These are phyloP conservation scores for Chlorella ohadii DNA, from an alignment of 139 green algal species.

Conservation along the genomic window DNA sequence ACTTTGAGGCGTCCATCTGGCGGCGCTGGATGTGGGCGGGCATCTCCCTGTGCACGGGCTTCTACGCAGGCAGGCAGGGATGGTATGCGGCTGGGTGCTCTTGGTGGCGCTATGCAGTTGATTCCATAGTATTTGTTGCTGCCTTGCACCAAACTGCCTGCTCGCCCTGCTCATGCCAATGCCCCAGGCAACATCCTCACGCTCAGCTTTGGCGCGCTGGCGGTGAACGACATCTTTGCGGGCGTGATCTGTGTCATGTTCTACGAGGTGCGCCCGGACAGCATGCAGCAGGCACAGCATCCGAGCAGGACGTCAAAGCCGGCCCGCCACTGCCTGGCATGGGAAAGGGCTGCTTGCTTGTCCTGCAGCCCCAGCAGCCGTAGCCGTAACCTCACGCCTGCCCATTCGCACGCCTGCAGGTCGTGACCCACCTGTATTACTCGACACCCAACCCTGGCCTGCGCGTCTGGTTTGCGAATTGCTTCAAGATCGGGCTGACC, in stretches of 20 bases:
- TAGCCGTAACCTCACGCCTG: no score
- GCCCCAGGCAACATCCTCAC: constrained; percentile 64
- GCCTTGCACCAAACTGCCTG: neutral
- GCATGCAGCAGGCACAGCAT: neutral
- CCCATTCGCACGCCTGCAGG: neutral
- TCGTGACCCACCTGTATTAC: no score
- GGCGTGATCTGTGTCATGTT: constrained; percentile 66
- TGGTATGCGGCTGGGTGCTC: no score
- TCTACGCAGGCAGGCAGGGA: neutral
- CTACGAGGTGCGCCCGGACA: constrained; percentile 52
- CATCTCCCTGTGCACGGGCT: constrained; percentile 15
- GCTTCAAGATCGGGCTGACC: constrained; percentile 71
- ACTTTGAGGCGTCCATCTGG: neutral
- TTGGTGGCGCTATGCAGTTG: no score
- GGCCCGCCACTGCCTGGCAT: no score
- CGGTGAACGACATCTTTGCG: constrained; percentile 78
- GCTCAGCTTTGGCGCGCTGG: constrained; percentile 72
- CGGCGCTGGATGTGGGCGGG: constrained; percentile 18
- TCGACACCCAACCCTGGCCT: no score
- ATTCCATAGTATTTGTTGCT: no score
- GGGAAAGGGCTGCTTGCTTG: no score
- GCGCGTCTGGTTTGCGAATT: constrained; percentile 42
- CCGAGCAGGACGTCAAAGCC: no score
- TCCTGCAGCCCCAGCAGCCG: no score
- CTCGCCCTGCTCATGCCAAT: constrained; percentile 28